Evolutionary conservation across 106 monocot species (phyloP).

Genomic region (Dendrobium huoshanense): DNA sequence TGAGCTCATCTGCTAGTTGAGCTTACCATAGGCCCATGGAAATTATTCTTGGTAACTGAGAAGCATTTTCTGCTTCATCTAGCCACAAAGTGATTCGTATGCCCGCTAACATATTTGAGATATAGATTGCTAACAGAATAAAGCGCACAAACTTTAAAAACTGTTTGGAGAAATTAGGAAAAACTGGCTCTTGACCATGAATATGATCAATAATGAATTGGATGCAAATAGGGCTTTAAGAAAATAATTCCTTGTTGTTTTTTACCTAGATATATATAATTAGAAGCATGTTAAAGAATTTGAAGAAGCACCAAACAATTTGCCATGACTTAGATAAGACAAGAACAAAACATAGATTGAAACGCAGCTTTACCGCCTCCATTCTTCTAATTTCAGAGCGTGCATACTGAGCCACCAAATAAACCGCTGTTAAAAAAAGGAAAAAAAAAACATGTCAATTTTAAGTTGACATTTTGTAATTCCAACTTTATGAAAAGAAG

Average conservation of each 20-base stretch:
- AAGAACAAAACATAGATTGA: neutral
- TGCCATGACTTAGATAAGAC: neutral
- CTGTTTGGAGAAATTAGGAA: too few species aligned
- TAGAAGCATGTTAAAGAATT: neutral
- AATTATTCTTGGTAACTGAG: neutral
- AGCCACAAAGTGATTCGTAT: neutral
- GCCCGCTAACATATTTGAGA: neutral
- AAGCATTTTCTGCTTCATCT: neutral
- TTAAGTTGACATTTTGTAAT: neutral
- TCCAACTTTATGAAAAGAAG: neutral
- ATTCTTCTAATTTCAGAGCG: slow-evolving; percentile 63
- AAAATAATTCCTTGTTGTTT: neutral
- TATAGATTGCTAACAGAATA: neutral
- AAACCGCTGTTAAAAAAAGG: slow-evolving; percentile 41
- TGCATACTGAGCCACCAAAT: slow-evolving; percentile 76
- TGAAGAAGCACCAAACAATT: neutral
- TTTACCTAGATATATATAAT: neutral
- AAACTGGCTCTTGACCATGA: neutral
- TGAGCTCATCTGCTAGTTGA: too few species aligned
- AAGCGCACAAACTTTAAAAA: neutral
- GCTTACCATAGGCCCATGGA: too few species aligned
- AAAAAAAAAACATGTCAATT: neutral
- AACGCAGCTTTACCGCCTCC: slow-evolving; percentile 48
- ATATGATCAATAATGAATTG: neutral
- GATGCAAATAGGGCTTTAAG: neutral